Base-by-base conservation (phyloP, 257 asterid genomes). In the Penstemon barbatus region DNA sequence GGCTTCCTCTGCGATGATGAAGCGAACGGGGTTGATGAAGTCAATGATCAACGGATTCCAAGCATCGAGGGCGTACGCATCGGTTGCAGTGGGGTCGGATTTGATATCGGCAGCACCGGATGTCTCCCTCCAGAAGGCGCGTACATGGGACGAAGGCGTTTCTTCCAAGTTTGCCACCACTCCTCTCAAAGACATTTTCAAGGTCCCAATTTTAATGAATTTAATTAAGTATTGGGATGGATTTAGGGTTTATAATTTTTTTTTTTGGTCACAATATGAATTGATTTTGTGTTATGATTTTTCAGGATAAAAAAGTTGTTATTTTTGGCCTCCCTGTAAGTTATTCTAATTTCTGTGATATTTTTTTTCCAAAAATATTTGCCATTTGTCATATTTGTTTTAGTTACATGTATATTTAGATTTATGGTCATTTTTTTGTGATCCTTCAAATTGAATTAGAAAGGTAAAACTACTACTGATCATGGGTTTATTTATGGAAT, bases 301-400 rank as follows among this genome's bases (percentile, higher is more conserved):
- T 74, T 76, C 96, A 93, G 99, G 97, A 79, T n/a, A 93, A 88
- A 65, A 93, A 93, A 70, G 85, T 93, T 71, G 92, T 88, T 58
- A 85, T 93, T 79, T 93, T 93, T 77, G 99, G 99, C 70, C 97
- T 93, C 59, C 99, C 99, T 75, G 99, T 93, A 77, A 86, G 96
- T 78, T 15, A 19, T 43, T 68, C 4, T 61, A 19, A 54, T n/a
- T 65, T 7, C 15, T 10, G 4, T 13, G 5, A 37, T 38, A 3
- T 12, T 5, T 1, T 39, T 9, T 55, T 56, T 43, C 0, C 18
- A 15, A 15, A 15, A 4, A 2, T 13, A 2, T 56, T 41, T 5
- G 11, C 18, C 18, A 15, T 6, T 40, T 54, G 54, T 36, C 4
- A n/a, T 38, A 58, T 41, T 63, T 50, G 64, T 62, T 64, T 64